Evolutionary conservation across 495 filamentous ascomycete genomes (phyloP).

Genomic region (Glarea lozoyensis): DNA sequence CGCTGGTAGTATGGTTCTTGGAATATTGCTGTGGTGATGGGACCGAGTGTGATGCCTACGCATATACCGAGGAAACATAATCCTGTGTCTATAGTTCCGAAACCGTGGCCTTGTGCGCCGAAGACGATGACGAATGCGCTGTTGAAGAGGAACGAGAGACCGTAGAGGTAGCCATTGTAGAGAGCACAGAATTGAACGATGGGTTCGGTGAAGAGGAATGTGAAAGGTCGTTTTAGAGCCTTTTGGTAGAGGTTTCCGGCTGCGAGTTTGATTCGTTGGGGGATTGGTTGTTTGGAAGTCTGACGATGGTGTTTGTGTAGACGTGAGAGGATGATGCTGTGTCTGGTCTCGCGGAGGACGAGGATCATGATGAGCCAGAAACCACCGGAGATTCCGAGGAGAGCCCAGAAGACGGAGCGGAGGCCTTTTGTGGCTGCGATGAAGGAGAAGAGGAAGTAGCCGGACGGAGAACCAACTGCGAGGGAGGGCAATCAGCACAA

Average conservation of each 20-base stretch:
- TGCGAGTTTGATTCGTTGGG: not conserved
- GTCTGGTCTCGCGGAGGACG: conserved; percentile 36
- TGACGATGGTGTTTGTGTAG: not conserved
- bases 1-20: conserved; percentile 32
- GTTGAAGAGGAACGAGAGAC: conserved; percentile 29
- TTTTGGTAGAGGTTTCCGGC: conserved; percentile 21
- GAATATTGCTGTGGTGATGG: conserved; percentile 27
- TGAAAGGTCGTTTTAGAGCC: conserved; percentile 26
- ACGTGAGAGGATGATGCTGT: conserved; percentile 22
- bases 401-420: conserved; percentile 36
- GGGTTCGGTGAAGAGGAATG: conserved; percentile 30
- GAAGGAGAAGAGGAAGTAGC: conserved; percentile 34
- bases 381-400: conserved; percentile 37
- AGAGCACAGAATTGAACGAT: conserved; percentile 26
- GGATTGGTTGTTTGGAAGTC: not conserved
- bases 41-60: conserved; percentile 33
- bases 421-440: conserved; percentile 29
- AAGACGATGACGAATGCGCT: conserved; percentile 38
- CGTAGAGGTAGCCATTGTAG: conserved; percentile 32
- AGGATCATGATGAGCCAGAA: conserved; percentile 29
- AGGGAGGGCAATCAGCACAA: not conserved
- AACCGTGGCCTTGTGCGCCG: conserved; percentile 31
- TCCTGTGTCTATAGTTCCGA: conserved; percentile 29
- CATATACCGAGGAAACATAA: conserved; percentile 34
- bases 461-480: conserved; percentile 28